Percentiles rank a stretch among this genome's conserved stretches.
Evolutionary conservation across 495 filamentous ascomycete species (phyloP).

Genomic region (Evernia prunastri): DNA sequence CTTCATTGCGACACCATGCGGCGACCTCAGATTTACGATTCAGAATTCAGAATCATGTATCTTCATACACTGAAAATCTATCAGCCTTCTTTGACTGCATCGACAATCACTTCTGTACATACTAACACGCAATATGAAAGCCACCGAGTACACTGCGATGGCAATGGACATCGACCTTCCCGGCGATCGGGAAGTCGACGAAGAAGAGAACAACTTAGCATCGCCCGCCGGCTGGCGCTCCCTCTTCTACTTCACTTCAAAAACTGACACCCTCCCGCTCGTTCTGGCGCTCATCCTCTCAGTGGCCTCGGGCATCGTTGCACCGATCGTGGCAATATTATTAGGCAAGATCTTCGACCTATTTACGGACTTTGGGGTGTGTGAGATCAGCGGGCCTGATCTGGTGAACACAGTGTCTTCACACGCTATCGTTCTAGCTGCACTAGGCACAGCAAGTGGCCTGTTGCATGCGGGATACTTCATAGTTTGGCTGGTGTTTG

Average conservation of each 20-base stretch:
- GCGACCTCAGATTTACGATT: not conserved
- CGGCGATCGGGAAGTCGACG: conserved; percentile 18
- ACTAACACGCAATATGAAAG: conserved; percentile 2
- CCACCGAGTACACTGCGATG: conserved; percentile 17
- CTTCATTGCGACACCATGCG: not conserved
- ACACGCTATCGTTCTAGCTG: conserved; percentile 52
- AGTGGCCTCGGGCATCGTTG: conserved; percentile 53
- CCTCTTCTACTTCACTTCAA: conserved; percentile 68
- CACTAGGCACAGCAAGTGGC: conserved; percentile 57
- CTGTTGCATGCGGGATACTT: conserved; percentile 59
- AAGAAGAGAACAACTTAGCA: conserved; percentile 23
- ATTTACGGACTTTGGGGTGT: conserved; percentile 60
- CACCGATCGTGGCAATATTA: conserved; percentile 61
- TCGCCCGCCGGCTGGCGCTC: conserved; percentile 39
- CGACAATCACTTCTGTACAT: not conserved
- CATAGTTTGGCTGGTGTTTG: conserved; percentile 63
- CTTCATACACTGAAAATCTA: not conserved
- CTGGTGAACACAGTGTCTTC: conserved; percentile 50
- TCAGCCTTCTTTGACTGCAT: not conserved
- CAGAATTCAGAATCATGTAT: conserved; percentile 6
- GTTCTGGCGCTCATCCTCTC: conserved; percentile 48
- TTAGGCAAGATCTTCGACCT: conserved; percentile 70
- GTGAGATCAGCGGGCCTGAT: conserved; percentile 39
- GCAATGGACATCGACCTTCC: conserved; percentile 20
- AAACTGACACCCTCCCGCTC: conserved; percentile 52